phyloP scores from a whole-genome alignment of 805 yeast species.

The Maudiozyma saulgeensis region DNA sequence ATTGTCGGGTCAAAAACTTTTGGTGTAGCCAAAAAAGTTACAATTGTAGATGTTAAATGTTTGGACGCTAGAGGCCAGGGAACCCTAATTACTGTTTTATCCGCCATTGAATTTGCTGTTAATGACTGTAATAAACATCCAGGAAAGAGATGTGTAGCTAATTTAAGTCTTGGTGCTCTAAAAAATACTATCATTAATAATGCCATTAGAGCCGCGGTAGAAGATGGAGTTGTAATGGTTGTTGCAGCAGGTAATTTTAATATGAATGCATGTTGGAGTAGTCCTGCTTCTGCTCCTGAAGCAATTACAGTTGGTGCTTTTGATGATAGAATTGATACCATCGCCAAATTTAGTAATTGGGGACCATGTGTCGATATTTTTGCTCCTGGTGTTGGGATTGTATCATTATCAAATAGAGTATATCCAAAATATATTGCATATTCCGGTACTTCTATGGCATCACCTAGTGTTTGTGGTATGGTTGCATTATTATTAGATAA shows the following conservation, averaged over 20 bases:
- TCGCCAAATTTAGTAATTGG: conserved; percentile 84
- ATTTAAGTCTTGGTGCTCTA: conserved; percentile 71
- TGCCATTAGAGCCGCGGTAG: conserved; percentile 67
- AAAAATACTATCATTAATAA: conserved; percentile 56
- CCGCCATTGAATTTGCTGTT: conserved; percentile 60
- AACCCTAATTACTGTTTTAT: conserved; percentile 50
- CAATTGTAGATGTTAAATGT: conserved; percentile 66
- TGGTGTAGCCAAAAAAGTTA: conserved; percentile 72
- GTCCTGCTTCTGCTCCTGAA: conserved; percentile 70
- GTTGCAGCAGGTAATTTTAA: conserved; percentile 85
- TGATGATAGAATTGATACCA: conserved; percentile 57
- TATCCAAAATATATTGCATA: conserved; percentile 23
- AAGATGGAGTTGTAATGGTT: conserved; percentile 61
- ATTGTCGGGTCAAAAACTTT: conserved; percentile 65
- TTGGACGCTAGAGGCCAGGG: conserved; percentile 64
- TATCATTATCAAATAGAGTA: conserved; percentile 39
- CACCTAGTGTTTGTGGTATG: conserved; percentile 66
- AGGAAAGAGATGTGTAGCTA: conserved; percentile 50
- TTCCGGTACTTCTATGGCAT: conserved; percentile 77
- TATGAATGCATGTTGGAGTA: conserved; percentile 68
- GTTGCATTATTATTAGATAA: conserved; percentile 45
- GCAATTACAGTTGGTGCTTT: conserved; percentile 85
- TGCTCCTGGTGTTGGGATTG: conserved; percentile 69
- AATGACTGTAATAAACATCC: conserved; percentile 36
- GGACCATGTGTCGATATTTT: conserved; percentile 84